A percentile compares a stretch with the other conserved stretches of the same genome.
phyloP scores from a whole-genome alignment of 1,139 yeast species.

The Meyerozyma sp. region DNA sequence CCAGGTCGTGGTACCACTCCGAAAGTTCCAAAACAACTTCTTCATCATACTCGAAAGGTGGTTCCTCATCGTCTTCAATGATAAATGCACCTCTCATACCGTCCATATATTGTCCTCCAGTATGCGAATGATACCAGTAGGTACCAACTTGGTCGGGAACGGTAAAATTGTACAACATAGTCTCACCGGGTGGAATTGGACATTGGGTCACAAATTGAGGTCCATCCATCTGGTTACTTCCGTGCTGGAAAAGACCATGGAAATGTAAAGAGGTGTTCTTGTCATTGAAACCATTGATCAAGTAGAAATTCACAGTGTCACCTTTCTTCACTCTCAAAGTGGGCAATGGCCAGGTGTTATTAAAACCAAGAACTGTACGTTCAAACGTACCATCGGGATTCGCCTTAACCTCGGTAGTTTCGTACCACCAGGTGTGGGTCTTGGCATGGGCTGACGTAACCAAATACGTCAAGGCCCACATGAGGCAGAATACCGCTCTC shows the following conservation, averaged over 20 bases:
- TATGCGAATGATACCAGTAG: slow-evolving; percentile 94
- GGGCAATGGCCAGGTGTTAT: slow-evolving; percentile 85
- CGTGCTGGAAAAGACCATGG: slow-evolving; percentile 87
- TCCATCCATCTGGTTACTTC: slow-evolving; percentile 76
- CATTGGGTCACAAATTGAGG: slow-evolving; percentile 85
- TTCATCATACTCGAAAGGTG: slow-evolving; percentile 62
- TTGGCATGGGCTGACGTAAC: slow-evolving; percentile 29
- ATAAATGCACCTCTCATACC: slow-evolving; percentile 83
- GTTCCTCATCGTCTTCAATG: slow-evolving; percentile 51
- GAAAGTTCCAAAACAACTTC: slow-evolving; percentile 63
- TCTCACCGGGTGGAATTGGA: slow-evolving; percentile 72
- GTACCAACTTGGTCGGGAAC: slow-evolving; percentile 79
- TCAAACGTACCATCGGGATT: slow-evolving; percentile 73
- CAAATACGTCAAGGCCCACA: neutral
- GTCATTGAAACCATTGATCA: slow-evolving; percentile 64
- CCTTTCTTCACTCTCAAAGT: slow-evolving; percentile 64
- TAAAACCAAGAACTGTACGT: slow-evolving; percentile 72
- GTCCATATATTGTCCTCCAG: slow-evolving; percentile 81
- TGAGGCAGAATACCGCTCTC: neutral
- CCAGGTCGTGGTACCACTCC: slow-evolving; percentile 80
- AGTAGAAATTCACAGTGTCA: slow-evolving; percentile 65
- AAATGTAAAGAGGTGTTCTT: slow-evolving; percentile 76
- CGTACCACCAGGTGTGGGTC: slow-evolving; percentile 66
- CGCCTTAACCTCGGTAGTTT: slow-evolving; percentile 63
- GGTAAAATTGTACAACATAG: slow-evolving; percentile 73